Conservation (phyloP, 768 basidiomycete species). For the Chiua virens region DNA sequence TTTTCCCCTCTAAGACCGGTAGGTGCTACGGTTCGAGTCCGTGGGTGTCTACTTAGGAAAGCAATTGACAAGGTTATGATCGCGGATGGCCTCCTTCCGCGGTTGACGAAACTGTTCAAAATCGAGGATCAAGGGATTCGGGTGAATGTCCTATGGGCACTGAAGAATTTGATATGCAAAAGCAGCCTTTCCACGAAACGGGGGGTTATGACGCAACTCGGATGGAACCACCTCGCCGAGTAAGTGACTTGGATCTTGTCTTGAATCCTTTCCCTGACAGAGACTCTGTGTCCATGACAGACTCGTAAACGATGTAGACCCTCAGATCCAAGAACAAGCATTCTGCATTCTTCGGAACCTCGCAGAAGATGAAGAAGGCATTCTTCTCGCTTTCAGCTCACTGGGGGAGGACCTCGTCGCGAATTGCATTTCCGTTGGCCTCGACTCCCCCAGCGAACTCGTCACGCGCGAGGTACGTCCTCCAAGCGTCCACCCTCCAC, state of each 20-base stretch:
- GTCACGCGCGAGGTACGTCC: slow-evolving; percentile 51
- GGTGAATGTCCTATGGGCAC: slow-evolving; percentile 78
- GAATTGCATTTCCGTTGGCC: slow-evolving; percentile 43
- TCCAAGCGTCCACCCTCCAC: too few species aligned
- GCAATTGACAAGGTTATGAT: slow-evolving; percentile 51
- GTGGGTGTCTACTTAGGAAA: neutral
- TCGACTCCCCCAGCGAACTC: slow-evolving; percentile 53
- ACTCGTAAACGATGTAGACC: slow-evolving; percentile 52
- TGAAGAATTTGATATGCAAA: slow-evolving; percentile 80
- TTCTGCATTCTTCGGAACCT: slow-evolving; percentile 67
- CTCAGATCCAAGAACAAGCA: slow-evolving; percentile 67
- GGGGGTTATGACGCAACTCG: slow-evolving; percentile 64
- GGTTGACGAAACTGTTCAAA: slow-evolving; percentile 59
- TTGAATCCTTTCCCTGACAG: neutral
- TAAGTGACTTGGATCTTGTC: slow-evolving; percentile 33
- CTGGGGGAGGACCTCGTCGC: slow-evolving; percentile 50
- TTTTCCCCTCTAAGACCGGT: slow-evolving; percentile 80
- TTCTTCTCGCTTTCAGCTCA: slow-evolving; percentile 56
- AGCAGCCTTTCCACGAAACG: slow-evolving; percentile 59
- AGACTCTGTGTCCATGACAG: slow-evolving; percentile 33
- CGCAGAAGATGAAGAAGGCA: slow-evolving; percentile 63
- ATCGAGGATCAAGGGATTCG: slow-evolving; percentile 56
- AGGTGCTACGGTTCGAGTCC: slow-evolving; percentile 27
- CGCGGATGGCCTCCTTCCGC: slow-evolving; percentile 62
- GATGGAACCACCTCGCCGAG: slow-evolving; percentile 62